Base-by-base conservation (phyloP, 345 rosid genomes). In the Citrus glauca region DNA sequence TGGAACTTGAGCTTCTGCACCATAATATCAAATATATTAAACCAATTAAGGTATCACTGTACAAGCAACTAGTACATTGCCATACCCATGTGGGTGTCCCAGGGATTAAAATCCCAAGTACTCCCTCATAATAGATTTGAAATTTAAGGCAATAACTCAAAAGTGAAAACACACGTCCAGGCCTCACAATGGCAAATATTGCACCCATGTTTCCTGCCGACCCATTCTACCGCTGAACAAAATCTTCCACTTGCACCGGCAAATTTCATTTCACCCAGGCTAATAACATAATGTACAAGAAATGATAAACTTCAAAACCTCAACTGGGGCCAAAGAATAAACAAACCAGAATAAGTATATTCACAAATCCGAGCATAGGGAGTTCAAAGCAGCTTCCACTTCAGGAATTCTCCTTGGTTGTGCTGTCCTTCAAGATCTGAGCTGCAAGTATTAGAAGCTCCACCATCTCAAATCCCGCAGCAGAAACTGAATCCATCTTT, bases 401-500 rank as follows among this genome's bases (percentile, higher is more conserved):
- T 74, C 61, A 30, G 32, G 69, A 69, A 67, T 60, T 76, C n/a
- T n/a, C 42, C 60, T 19, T 63, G 37, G 74, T 80, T 40, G 62
- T 64, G 24, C 62, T 74, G 42, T 84, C 89, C 83, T 87, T 89
- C 82, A 94, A 72, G 69, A 84, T 57, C 79, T 88, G 89, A 73
- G 98, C 91, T 59, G 98, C 90, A 74, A 94, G 89, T 69, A 93
- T 88, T 53, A 97, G 84, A 38, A 97, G 96, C 81, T 97, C 97
- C 85, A 97, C 96, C 98, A 97, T 94, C 89, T 97, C 99, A 76
- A 91, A 87, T 62, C 98, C 99, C 16, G 98, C 97, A 72, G 94
- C 98, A 75, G 93, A 87, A 80, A 97, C 92, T 56, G 87, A 71
- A 83, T 94, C 98, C 20, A 88, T 85, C 74, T 83, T 94, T 74